Evolutionary conservation across 768 basidiomycete species (phyloP).

Genomic region (Tricholoma saponaceum): DNA sequence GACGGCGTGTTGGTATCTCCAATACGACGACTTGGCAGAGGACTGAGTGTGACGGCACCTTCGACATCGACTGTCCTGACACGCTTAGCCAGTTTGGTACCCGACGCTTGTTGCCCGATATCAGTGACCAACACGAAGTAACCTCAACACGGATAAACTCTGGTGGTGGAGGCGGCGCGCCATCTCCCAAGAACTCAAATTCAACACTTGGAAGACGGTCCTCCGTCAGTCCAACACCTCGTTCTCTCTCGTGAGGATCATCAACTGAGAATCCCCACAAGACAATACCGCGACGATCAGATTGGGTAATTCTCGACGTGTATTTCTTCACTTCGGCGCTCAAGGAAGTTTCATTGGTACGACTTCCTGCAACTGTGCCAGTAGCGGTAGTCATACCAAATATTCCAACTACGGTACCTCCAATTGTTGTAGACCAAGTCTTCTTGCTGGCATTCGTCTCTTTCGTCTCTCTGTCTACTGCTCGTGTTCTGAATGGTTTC

Average conservation of each 20-base stretch:
- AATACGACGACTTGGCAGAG: background rate
- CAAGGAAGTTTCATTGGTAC: background rate
- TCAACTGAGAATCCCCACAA: background rate
- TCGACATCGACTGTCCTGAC: background rate
- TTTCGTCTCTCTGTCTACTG: background rate
- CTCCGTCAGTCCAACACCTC: too few relatives aligned
- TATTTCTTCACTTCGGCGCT: background rate
- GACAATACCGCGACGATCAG: background rate
- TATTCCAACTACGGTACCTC: background rate
- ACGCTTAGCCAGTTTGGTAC: background rate
- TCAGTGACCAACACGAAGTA: background rate
- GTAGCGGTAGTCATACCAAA: background rate
- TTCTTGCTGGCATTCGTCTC: background rate
- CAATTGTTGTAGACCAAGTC: background rate
- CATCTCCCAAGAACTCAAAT: background rate
- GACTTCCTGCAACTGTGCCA: background rate
- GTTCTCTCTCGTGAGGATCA: background rate
- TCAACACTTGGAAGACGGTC: background rate
- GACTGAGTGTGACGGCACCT: background rate
- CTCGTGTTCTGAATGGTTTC: background rate
- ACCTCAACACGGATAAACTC: background rate
- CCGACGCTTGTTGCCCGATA: background rate
- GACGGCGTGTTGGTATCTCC: background rate
- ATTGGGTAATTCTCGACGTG: background rate
- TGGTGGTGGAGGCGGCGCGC: background rate